Conservation (phyloP, 169 alveolate genomes). For the Plasmodium gaboni region DNA sequence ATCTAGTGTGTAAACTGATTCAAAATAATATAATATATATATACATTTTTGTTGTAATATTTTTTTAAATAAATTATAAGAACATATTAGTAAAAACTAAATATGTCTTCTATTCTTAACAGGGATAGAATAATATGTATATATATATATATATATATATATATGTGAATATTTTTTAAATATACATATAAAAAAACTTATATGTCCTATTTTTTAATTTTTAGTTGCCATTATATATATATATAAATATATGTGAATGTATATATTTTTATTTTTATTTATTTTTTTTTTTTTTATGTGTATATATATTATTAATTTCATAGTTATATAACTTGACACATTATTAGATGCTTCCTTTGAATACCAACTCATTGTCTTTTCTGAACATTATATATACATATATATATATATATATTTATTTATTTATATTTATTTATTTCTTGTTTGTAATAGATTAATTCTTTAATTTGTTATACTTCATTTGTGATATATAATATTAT, state of each 20-base stretch:
- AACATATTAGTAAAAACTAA: slow-evolving; percentile 50
- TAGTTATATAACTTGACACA: too few relatives aligned
- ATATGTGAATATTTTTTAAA: too few relatives aligned
- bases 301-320: too few relatives aligned
- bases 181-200: too few relatives aligned
- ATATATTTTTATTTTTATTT: not conserved
- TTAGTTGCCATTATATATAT: not conserved
- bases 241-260: not conserved
- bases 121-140: not conserved
- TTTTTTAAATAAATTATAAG: not conserved
- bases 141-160: too few relatives aligned
- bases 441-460: too few relatives aligned
- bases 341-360: too few relatives aligned
- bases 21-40: not conserved
- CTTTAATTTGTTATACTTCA: not conserved
- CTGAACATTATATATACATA: too few relatives aligned
- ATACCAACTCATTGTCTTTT: too few relatives aligned
- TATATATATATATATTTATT: too few relatives aligned
- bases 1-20: not conserved
- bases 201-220: not conserved
- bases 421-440: too few relatives aligned
- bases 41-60: not conserved
- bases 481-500: slow-evolving; percentile 2
- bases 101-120: slow-evolving; percentile 16
- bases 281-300: slow-evolving; percentile 9